These are phyloP conservation scores for Arachis stenosperma DNA, from an alignment of 306 rosid genomes.

Conservation along the genomic window DNA sequence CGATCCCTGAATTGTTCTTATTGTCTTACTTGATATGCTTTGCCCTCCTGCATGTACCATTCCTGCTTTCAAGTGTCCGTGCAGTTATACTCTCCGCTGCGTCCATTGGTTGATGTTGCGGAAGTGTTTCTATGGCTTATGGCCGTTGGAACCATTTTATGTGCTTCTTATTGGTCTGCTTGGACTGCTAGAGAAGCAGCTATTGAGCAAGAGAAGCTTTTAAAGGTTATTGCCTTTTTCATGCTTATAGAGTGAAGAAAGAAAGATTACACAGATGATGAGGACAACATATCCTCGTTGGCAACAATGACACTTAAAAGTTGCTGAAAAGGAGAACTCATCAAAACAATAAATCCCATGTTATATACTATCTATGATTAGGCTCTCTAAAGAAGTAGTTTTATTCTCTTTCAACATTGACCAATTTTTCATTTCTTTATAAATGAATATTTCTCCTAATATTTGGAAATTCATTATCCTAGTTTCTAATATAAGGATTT, in stretches of 20 bases:
- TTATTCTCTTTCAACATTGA: constrained; percentile 21
- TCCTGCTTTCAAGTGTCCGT: constrained; percentile 70
- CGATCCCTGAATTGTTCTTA: constrained; percentile 9
- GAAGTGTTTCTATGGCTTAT: constrained; percentile 99
- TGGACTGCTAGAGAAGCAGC: constrained; percentile 93
- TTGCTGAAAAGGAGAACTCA: background rate
- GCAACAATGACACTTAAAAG: constrained; percentile 21
- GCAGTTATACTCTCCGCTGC: constrained; percentile 94
- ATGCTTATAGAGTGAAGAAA: constrained; percentile 26
- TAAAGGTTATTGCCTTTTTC: constrained; percentile 60
- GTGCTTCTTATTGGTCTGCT: constrained; percentile 97
- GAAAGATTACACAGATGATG: constrained; percentile 3
- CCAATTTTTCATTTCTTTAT: constrained; percentile 1
- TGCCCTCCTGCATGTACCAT: constrained; percentile 43
- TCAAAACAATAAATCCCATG: constrained; percentile 5
- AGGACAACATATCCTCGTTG: constrained; percentile 19
- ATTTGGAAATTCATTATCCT: constrained; percentile 25
- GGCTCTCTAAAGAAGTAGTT: background rate
- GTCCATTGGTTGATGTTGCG: constrained; percentile 94
- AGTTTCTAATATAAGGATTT: constrained; percentile 23
- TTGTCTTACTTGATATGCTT: constrained; percentile 34
- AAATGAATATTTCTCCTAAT: constrained; percentile 19
- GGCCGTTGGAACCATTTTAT: constrained; percentile 96
- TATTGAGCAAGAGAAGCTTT: constrained; percentile 83
- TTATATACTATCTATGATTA: constrained; percentile 8